Evolutionary conservation across 768 basidiomycete genomes (phyloP).

Genomic region (Jaapia argillacea): DNA sequence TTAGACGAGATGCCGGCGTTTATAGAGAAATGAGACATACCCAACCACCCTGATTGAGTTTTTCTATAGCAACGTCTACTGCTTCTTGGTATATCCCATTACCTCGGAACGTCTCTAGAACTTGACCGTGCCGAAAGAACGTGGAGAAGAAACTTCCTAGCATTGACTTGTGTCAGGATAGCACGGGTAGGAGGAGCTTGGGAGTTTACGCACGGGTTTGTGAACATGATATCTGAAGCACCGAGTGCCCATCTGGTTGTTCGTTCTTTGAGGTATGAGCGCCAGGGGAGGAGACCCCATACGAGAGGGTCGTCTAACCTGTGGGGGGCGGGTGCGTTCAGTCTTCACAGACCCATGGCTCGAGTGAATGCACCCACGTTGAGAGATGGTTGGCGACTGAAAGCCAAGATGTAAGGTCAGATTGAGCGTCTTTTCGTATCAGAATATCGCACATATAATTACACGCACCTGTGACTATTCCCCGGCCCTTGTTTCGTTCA

Average conservation of each 20-base stretch:
- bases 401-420: conserved; percentile 4
- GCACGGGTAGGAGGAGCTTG: background rate
- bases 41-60: conserved; percentile 79
- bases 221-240: conserved; percentile 91
- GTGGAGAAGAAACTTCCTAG: conserved; percentile 57
- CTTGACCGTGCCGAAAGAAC: conserved; percentile 87
- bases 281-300: conserved; percentile 79
- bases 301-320: conserved; percentile 76
- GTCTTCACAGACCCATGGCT: background rate
- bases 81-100: conserved; percentile 82
- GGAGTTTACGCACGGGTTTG: conserved; percentile 58
- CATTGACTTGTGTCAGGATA: background rate
- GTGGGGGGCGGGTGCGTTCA: conserved; percentile 3
- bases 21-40: conserved; percentile 36
- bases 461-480: conserved; percentile 76
- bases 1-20: background rate
- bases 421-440: background rate
- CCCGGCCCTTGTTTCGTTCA: conserved; percentile 39
- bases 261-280: conserved; percentile 44
- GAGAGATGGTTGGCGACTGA: conserved; percentile 92
- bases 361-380: conserved; percentile 51
- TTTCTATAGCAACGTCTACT: conserved; percentile 72
- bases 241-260: conserved; percentile 88
- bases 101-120: conserved; percentile 89
- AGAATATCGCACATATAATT: conserved; percentile 14